Base-by-base conservation (phyloP, 352 stramenopile genomes). In the Pythium utonaiense region DNA sequence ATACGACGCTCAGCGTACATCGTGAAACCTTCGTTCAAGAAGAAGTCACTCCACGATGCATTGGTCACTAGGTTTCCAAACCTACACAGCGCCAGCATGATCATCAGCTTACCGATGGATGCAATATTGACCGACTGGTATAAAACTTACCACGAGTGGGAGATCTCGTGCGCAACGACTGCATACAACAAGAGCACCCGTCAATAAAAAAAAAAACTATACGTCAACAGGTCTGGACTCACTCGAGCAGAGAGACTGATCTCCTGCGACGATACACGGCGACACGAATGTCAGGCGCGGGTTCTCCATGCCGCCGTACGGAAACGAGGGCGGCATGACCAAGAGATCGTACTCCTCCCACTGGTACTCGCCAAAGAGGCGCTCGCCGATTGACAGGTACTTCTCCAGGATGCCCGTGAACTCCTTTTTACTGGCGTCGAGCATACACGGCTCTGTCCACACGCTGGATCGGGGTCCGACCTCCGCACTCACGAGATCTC, bases 251-350 rank as follows among this genome's bases (percentile, higher is more conserved):
- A 93, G 71, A 3, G 85, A 95, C 41, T 88, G 79, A 27, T 95
- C 85, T 1, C 86, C 83, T n/a, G 77, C 76, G 60, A 95, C 73
- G 17, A 87, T 78, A 19, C 74, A 87, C 33, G 83, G 86, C 24
- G 86, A 93, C 51, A 91, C 69, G 50, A 91, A 97, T 10, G 91
- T 97, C 34, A 97, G 75, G 28, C 88, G 80, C 9, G 91, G 91
- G 73, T 98, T 98, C 71, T 99, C 97, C 97, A 99, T 99, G n/a
- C 97, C 97, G 33, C 97, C 97, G 71, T 99, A 99, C 0, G 88
- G 86, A 58, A 97, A 96, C n/a, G 79, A 94, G 7, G 84, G 84
- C 10, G 86, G 86, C 83, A 96, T 90, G 33, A 91, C 75, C 40
- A 96, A 55, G 51, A 96, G 58, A 56, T 93, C 86, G 61, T 96